These are phyloP conservation scores for Gymnopilus junonius DNA, from an alignment of 768 basidiomycete species.

Conservation along the genomic window DNA sequence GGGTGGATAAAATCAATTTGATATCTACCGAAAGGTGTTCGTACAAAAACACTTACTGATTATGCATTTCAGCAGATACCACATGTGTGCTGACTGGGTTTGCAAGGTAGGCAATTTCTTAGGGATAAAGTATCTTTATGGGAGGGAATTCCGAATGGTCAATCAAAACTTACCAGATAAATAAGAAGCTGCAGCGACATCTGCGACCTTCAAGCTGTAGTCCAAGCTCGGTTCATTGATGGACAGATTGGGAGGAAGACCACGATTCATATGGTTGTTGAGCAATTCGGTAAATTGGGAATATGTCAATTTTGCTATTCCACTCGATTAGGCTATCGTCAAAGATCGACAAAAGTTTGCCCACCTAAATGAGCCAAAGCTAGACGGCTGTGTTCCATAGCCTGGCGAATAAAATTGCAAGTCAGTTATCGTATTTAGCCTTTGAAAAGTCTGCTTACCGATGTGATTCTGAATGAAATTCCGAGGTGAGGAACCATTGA, in stretches of 20 bases:
- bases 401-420: background rate
- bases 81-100: conserved; percentile 11
- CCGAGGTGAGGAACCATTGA: background rate
- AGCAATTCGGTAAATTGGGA: conserved; percentile 6
- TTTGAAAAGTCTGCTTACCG: background rate
- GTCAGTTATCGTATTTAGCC: background rate
- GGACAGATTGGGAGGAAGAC: conserved; percentile 7
- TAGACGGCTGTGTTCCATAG: conserved; percentile 11
- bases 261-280: conserved; percentile 9
- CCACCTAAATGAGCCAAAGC: conserved; percentile 1
- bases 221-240: conserved; percentile 8
- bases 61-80: conserved; percentile 13
- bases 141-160: no score
- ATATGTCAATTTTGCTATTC: background rate
- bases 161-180: background rate
- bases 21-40: background rate
- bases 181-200: conserved; percentile 10
- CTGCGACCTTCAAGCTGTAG: conserved; percentile 8
- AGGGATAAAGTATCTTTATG: background rate
- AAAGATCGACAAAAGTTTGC: background rate
- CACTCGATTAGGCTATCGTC: background rate
- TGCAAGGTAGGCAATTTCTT: conserved; percentile 10
- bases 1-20: background rate
- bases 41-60: background rate
- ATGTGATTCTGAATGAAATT: background rate